Evolutionary conservation across 1,284 basidiomycete genomes (phyloP).

Genomic region (Chalciporus sp.): DNA sequence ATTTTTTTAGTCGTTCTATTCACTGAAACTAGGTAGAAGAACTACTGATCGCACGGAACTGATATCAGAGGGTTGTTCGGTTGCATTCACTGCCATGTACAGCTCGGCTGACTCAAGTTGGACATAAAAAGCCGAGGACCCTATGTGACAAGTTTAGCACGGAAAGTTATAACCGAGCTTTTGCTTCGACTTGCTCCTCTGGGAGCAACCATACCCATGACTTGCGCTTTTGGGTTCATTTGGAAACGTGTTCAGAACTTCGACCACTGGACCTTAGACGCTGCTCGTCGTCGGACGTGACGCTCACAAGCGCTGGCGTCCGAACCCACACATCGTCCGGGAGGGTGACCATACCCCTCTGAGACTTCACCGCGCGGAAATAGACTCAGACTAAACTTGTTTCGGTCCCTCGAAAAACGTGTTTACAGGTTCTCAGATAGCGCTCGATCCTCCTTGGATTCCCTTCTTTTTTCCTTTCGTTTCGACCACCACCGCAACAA

Average conservation of each 20-base stretch:
- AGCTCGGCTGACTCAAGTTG: too few species aligned
- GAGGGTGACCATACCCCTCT: not conserved
- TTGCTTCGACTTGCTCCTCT: slow-evolving; percentile 10
- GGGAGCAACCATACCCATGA: slow-evolving; percentile 15
- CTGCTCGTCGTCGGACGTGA: not conserved
- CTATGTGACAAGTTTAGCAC: slow-evolving; percentile 24
- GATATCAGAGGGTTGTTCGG: too few species aligned
- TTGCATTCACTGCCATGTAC: too few species aligned
- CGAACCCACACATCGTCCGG: too few species aligned
- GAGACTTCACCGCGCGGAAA: slow-evolving; percentile 8
- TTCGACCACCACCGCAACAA: slow-evolving; percentile 23
- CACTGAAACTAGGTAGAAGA: too few species aligned
- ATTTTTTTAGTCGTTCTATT: too few species aligned
- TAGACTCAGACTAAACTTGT: slow-evolving; percentile 16
- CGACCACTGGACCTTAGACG: not conserved
- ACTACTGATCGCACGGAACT: too few species aligned
- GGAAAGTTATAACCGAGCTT: not conserved
- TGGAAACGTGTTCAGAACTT: not conserved
- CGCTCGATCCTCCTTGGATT: slow-evolving; percentile 7
- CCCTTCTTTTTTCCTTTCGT: slow-evolving; percentile 7
- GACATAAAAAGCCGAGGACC: too few species aligned
- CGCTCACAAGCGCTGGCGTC: not conserved
- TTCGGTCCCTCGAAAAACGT: slow-evolving; percentile 34
- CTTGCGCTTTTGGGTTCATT: not conserved
- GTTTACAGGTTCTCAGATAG: slow-evolving; percentile 21